phyloP scores from a whole-genome alignment of 2,329 filamentous ascomycete genomes.

The Raffaelea deltoideospora region DNA sequence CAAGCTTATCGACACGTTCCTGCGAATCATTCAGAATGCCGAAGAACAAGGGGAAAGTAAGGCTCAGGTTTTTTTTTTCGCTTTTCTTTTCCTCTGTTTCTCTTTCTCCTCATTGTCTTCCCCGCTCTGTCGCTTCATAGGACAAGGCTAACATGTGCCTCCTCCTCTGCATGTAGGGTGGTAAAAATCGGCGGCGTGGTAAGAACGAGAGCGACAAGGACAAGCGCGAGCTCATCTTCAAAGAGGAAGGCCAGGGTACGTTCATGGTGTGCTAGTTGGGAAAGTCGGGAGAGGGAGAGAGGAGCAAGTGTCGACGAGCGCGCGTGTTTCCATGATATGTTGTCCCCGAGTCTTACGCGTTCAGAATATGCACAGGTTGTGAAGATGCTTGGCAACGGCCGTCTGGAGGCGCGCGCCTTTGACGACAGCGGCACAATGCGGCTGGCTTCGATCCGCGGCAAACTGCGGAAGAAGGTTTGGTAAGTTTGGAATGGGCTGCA shows the following conservation, averaged over 20 bases:
- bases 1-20: too few species aligned
- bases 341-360: neutral
- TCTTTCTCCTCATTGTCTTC: conserved; percentile 29
- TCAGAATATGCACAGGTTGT: conserved; percentile 54
- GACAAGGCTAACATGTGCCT: neutral
- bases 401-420: conserved; percentile 76
- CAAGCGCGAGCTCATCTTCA: conserved; percentile 97
- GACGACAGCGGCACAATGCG: conserved; percentile 82
- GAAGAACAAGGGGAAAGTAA: conserved; percentile 98
- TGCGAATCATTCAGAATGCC: conserved; percentile 49
- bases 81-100: neutral
- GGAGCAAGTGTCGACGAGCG: too few species aligned
- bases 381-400: conserved; percentile 44
- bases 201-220: conserved; percentile 99
- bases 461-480: conserved; percentile 99
- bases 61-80: too few species aligned
- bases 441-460: conserved; percentile 58
- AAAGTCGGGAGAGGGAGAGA: too few species aligned
- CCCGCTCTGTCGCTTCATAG: too few species aligned
- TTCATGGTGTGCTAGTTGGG: neutral
- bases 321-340: too few species aligned
- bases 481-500: too few species aligned
- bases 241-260: conserved; percentile 76
- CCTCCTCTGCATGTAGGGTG: conserved; percentile 35
- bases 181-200: conserved; percentile 95